These are phyloP conservation scores for Aspergillus oerlinghausenensis DNA, from an alignment of 2,329 filamentous ascomycete species.

Conservation along the genomic window DNA sequence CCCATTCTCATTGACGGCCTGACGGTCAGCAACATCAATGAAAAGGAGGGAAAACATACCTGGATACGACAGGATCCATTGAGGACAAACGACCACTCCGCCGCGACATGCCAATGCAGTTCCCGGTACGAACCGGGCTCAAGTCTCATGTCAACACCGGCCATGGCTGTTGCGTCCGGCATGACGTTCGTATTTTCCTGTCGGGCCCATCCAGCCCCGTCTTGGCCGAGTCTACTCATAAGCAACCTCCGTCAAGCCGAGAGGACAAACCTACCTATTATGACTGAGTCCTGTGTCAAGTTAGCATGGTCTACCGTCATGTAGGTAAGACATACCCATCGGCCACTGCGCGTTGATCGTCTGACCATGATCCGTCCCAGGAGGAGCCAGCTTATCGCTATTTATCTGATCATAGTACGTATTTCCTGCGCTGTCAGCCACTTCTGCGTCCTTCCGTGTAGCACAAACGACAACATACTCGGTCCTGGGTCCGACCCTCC, in stretches of 20 bases:
- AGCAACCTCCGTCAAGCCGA: background rate
- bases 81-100: conserved; percentile 37
- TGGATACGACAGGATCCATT: conserved; percentile 37
- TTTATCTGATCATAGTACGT: conserved; percentile 51
- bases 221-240: conserved; percentile 34
- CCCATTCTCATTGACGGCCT: conserved; percentile 52
- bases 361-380: conserved; percentile 45
- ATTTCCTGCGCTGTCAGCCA: conserved; percentile 30
- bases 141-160: conserved; percentile 57
- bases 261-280: conserved; percentile 33
- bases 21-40: background rate
- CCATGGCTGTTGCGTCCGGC: conserved; percentile 49
- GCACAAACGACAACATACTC: conserved; percentile 23
- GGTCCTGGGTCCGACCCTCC: conserved; percentile 53
- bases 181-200: conserved; percentile 52
- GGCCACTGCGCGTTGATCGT: conserved; percentile 50
- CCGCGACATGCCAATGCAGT: conserved; percentile 51
- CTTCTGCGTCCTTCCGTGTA: too few relatives aligned
- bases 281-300: conserved; percentile 36
- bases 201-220: conserved; percentile 50
- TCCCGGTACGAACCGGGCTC: conserved; percentile 57
- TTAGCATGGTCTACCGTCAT: conserved; percentile 3
- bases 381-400: conserved; percentile 52
- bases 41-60: conserved; percentile 10
- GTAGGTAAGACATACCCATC: conserved; percentile 32